These are phyloP conservation scores for Leccinum fallax DNA, from an alignment of 1,284 basidiomycete genomes.

Conservation along the genomic window DNA sequence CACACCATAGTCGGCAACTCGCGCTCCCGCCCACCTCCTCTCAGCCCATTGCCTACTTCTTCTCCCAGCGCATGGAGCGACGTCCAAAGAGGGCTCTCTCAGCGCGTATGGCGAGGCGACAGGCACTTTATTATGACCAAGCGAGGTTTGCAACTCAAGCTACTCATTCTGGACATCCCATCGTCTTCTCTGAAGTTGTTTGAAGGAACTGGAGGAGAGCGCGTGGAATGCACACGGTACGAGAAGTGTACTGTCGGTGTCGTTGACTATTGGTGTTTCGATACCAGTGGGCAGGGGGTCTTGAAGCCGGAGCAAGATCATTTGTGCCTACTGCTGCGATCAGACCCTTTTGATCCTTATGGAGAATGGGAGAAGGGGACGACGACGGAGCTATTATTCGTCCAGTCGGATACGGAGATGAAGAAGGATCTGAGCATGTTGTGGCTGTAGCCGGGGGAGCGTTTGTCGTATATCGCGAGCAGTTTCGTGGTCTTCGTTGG, in stretches of 20 bases:
- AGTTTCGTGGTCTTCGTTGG: not conserved
- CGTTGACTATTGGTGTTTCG: slow-evolving; percentile 37
- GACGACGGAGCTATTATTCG: slow-evolving; percentile 30
- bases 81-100: not conserved
- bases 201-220: slow-evolving; percentile 17
- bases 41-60: not conserved
- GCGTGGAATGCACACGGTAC: slow-evolving; percentile 20
- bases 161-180: slow-evolving; percentile 29
- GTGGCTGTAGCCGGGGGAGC: slow-evolving; percentile 24
- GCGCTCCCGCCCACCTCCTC: not conserved
- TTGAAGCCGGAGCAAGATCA: slow-evolving; percentile 30
- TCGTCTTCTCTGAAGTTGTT: slow-evolving; percentile 18
- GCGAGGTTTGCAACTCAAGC: slow-evolving; percentile 33
- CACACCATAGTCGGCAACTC: not conserved
- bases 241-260: slow-evolving; percentile 29
- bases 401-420: slow-evolving; percentile 25
- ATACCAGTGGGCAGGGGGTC: slow-evolving; percentile 28
- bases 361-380: slow-evolving; percentile 31
- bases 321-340: slow-evolving; percentile 30
- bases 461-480: not conserved
- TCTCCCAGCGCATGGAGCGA: not conserved
- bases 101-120: slow-evolving; percentile 28
- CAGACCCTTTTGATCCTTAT: slow-evolving; percentile 34
- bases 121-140: slow-evolving; percentile 36
- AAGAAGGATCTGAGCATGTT: slow-evolving; percentile 17